Conservation (phyloP, 306 rosid genomes). For the Fragaria ananassa region DNA sequence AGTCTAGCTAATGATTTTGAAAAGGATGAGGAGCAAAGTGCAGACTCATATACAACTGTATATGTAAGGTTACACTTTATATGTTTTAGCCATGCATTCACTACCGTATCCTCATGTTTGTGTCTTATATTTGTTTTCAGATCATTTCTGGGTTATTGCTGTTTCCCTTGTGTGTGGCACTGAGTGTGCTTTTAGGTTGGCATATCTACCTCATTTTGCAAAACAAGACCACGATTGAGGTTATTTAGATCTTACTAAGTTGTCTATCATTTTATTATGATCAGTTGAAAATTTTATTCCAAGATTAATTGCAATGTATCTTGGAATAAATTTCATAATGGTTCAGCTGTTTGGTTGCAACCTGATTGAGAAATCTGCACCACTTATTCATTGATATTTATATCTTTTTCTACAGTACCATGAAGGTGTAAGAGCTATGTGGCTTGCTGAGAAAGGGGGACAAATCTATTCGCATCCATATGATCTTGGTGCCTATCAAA, state of each 20-base stretch:
- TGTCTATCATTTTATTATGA: constrained; percentile 11
- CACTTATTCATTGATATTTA: constrained; percentile 27
- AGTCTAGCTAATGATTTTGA: constrained; percentile 63
- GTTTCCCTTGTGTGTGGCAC: constrained; percentile 64
- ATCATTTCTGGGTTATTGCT: constrained; percentile 76
- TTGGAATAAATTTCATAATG: background rate
- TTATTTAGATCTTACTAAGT: constrained; percentile 29
- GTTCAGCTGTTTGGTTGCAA: constrained; percentile 22
- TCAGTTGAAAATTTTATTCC: background rate
- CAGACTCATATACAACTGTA: constrained; percentile 58
- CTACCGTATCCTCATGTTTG: constrained; percentile 32
- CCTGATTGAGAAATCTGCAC: constrained; percentile 4
- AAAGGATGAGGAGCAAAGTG: constrained; percentile 57
- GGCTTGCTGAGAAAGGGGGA: constrained; percentile 98
- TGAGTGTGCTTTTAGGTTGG: constrained; percentile 84
- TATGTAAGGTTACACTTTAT: constrained; percentile 54
- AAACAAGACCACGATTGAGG: constrained; percentile 98
- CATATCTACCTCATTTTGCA: constrained; percentile 80
- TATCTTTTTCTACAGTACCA: constrained; percentile 53
- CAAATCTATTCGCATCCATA: constrained; percentile 82
- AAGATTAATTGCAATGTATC: background rate
- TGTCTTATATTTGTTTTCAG: constrained; percentile 37
- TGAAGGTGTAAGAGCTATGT: constrained; percentile 95
- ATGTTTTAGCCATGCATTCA: constrained; percentile 9
- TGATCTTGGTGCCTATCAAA: constrained; percentile 87